Base-by-base conservation (phyloP, 352 stramenopile species). In the Phytophthora sojae region DNA sequence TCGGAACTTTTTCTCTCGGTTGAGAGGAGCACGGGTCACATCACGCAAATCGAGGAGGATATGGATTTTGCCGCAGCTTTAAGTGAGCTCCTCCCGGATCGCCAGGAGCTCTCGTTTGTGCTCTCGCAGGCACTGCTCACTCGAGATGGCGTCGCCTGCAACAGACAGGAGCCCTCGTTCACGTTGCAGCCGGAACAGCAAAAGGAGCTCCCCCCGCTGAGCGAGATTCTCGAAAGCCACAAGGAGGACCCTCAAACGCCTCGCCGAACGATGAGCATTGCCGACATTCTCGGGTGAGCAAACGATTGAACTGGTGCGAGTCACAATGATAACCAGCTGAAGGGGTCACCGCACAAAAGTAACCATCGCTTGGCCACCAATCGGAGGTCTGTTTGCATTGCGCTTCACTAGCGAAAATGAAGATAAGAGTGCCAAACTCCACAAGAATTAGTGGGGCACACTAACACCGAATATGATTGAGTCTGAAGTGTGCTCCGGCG, bases 81-180 rank as follows among this genome's bases (percentile, higher is more conserved):
- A 15, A 35, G 49, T 53, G 49, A 66, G 23, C 50, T 66, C n/a
- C 32, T 66, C 26, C 60, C 50, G 11, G 60, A 66, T 17, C 15
- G 8, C 4, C 21, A 45, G 14, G 60, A 59, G n/a, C 32, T 66
- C 47, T 42, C 47, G 1, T 15, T 32, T 23, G 35, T 60, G 5
- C 1, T 66, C 23, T 32, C 21, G 7, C 15, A 32, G 4, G 47
- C 60, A 11, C 17, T 66, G 6, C 29, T 66, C n/a, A 17, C 35
- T 3, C 32, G 21, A 30, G 32, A 59, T 30, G 47, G 49, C 15
- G 35, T 66, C 17, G 21, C 37, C 23, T 47, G n/a, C 15, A 25
- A 15, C 23, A 42, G 15, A 21, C 12, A n/a, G 8, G 23, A 37
- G 12, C 29, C 49, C 25, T 7, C 14, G 23, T 39, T 19, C 6